Conservation (phyloP, 108 stramenopile genomes). For the Stephanodiscus minutulus region DNA sequence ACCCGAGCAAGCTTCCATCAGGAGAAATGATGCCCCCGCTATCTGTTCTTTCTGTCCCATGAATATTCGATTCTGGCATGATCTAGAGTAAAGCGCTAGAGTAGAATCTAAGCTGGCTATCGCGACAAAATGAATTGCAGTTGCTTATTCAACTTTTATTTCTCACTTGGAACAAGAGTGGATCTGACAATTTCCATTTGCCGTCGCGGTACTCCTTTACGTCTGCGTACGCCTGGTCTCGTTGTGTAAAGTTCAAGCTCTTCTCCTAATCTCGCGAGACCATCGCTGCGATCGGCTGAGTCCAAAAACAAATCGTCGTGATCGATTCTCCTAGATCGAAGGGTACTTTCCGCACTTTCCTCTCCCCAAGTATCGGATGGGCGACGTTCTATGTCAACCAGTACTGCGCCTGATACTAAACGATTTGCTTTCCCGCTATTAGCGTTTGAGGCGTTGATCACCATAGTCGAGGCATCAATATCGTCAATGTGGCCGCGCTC, state of each 20-base stretch:
- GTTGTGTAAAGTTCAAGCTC: conserved; percentile 28
- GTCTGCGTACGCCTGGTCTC: conserved; percentile 38
- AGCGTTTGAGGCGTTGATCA: conserved; percentile 80
- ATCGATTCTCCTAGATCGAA: conserved; percentile 10
- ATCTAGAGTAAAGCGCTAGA: too few relatives aligned
- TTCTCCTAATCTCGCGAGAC: conserved; percentile 19
- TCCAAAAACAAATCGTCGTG: conserved; percentile 7
- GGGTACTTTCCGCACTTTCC: conserved; percentile 27
- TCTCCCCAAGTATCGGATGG: conserved; percentile 7
- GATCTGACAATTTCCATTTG: conserved; percentile 24
- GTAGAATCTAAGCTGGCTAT: too few relatives aligned
- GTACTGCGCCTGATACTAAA: conserved; percentile 60
- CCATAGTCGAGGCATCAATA: conserved; percentile 41
- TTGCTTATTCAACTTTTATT: neutral
- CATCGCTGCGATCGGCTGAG: neutral
- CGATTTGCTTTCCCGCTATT: conserved; percentile 68
- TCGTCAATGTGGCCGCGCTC: conserved; percentile 33
- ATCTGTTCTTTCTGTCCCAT: too few relatives aligned
- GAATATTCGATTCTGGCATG: too few relatives aligned
- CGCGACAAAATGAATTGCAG: too few relatives aligned
- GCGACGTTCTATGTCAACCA: conserved; percentile 48
- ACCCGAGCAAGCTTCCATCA: too few relatives aligned
- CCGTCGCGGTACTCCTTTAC: conserved; percentile 34
- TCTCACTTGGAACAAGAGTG: neutral
- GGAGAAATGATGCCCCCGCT: too few relatives aligned